A percentile compares a stretch with the other conserved stretches of the same genome.
These are phyloP conservation scores for Strobilomyces echinocephalus DNA, from an alignment of 768 basidiomycete species.

Conservation along the genomic window DNA sequence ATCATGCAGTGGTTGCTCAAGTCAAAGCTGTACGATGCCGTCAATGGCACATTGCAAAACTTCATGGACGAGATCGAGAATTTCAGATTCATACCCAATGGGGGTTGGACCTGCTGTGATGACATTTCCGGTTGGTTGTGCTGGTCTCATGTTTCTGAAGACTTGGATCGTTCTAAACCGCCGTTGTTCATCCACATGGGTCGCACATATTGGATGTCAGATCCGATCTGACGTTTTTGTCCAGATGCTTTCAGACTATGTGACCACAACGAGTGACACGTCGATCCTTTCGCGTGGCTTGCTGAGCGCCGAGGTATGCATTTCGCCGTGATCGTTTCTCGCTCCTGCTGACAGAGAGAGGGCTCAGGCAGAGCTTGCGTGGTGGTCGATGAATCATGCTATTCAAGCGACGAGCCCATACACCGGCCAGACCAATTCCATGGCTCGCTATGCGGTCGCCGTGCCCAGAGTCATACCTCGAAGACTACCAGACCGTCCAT, in stretches of 20 bases:
- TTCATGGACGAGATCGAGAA: slow-evolving; percentile 89
- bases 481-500: slow-evolving; percentile 78
- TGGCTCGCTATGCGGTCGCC: slow-evolving; percentile 77
- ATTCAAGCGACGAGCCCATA: slow-evolving; percentile 64
- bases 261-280: slow-evolving; percentile 64
- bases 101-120: slow-evolving; percentile 83
- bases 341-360: background rate
- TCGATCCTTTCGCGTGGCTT: slow-evolving; percentile 71
- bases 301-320: slow-evolving; percentile 71
- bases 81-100: slow-evolving; percentile 92
- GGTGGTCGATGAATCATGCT: slow-evolving; percentile 79
- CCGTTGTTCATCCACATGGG: slow-evolving; percentile 79
- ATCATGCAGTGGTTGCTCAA: slow-evolving; percentile 82
- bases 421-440: slow-evolving; percentile 57
- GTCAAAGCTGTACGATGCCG: slow-evolving; percentile 68
- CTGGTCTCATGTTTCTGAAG: slow-evolving; percentile 31
- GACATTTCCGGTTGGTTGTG: background rate
- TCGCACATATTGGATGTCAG: background rate
- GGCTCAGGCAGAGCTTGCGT: slow-evolving; percentile 73
- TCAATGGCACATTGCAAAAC: slow-evolving; percentile 77
- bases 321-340: background rate
- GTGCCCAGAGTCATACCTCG: slow-evolving; percentile 78
- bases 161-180: slow-evolving; percentile 86
- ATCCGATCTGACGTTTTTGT: background rate
- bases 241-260: slow-evolving; percentile 88